Conservation (phyloP, 495 filamentous ascomycete species). For the Hypoxylon fragiforme region DNA sequence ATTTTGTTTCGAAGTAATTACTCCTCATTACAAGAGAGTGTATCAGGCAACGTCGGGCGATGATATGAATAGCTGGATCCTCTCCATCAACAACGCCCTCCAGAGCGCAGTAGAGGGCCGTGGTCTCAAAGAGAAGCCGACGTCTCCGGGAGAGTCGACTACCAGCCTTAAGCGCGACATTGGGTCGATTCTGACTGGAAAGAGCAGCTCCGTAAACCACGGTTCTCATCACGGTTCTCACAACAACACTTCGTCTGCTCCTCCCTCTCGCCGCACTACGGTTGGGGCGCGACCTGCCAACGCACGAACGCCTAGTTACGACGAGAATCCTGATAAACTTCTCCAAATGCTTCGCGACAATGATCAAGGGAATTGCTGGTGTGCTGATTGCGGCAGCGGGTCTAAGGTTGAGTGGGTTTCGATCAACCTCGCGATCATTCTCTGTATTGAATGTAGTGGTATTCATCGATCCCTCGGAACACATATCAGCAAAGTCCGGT, state of each 20-base stretch:
- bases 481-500: conserved; percentile 96
- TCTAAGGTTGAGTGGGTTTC: conserved; percentile 98
- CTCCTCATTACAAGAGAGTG: conserved; percentile 92
- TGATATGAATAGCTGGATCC: conserved; percentile 97
- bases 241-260: conserved; percentile 59
- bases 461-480: conserved; percentile 97
- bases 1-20: conserved; percentile 99
- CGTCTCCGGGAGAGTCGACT: conserved; percentile 52
- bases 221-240: conserved; percentile 50
- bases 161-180: conserved; percentile 74
- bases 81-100: conserved; percentile 93
- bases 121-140: conserved; percentile 55
- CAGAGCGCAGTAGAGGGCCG: conserved; percentile 92
- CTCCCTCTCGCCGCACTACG: conserved; percentile 75
- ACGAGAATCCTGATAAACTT: conserved; percentile 76
- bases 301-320: conserved; percentile 68
- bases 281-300: conserved; percentile 82
- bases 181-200: conserved; percentile 90
- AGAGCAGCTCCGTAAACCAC: conserved; percentile 75
- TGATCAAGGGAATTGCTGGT: conserved; percentile 92
- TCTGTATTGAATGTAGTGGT: conserved; percentile 98
- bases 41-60: conserved; percentile 98
- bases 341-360: conserved; percentile 85
- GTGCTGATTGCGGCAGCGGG: conserved; percentile 90
- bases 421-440: conserved; percentile 92